These are phyloP conservation scores for Balansia obtecta DNA, from an alignment of 2,329 filamentous ascomycete species.

Conservation along the genomic window DNA sequence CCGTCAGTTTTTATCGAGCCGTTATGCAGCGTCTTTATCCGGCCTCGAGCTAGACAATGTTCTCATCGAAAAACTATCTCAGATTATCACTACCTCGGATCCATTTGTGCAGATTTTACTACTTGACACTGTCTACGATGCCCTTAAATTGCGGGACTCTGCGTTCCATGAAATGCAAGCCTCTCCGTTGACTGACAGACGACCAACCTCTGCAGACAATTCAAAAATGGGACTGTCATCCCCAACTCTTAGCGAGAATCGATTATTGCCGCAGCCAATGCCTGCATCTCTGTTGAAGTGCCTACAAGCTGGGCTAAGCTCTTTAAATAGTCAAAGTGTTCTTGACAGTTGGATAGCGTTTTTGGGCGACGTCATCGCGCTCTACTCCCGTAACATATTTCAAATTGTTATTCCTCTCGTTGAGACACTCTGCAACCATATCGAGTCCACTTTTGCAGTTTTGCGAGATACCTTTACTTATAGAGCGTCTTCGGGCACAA, in stretches of 20 bases:
- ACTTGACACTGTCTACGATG: conserved; percentile 64
- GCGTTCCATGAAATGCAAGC: conserved; percentile 25
- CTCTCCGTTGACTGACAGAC: conserved; percentile 36
- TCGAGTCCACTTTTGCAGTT: conserved; percentile 58
- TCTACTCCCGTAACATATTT: conserved; percentile 77
- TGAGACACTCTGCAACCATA: conserved; percentile 74
- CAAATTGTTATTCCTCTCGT: conserved; percentile 84
- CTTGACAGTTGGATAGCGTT: conserved; percentile 89
- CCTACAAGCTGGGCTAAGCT: conserved; percentile 69
- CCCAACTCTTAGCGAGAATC: conserved; percentile 18
- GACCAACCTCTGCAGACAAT: conserved; percentile 28
- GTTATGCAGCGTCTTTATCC: conserved; percentile 45
- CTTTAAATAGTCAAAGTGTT: conserved; percentile 58
- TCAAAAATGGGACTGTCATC: conserved; percentile 27
- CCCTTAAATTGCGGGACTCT: conserved; percentile 52
- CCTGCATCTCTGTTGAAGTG: conserved; percentile 68
- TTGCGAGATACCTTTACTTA: conserved; percentile 52
- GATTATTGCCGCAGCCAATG: conserved; percentile 30
- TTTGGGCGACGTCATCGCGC: conserved; percentile 67
- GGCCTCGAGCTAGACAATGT: conserved; percentile 56
- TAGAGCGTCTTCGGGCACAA: conserved; percentile 2
- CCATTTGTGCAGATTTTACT: conserved; percentile 64
- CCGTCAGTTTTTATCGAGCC: conserved; percentile 55
- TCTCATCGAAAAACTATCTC: conserved; percentile 55
- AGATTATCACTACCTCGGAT: conserved; percentile 48